phyloP scores from a whole-genome alignment of 768 basidiomycete species.

The Serendipita vermifera region DNA sequence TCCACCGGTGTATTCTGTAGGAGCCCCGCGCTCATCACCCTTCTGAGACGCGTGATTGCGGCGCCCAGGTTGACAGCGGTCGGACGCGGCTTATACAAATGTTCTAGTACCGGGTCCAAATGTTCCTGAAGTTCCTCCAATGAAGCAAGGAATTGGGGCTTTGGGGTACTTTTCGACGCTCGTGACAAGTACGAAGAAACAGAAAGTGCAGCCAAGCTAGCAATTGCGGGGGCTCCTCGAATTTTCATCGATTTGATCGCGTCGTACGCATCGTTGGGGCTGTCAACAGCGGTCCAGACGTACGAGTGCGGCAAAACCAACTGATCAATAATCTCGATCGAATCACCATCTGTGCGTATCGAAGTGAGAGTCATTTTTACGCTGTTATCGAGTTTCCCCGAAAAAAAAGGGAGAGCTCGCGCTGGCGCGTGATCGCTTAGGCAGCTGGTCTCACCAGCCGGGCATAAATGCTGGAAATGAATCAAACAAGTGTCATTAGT shows the following conservation, averaged over 20 bases:
- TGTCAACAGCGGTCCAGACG: slow-evolving; percentile 50
- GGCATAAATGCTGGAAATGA: too few relatives aligned
- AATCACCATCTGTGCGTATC: slow-evolving; percentile 33
- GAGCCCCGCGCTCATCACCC: slow-evolving; percentile 29
- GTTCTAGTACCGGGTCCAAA: slow-evolving; percentile 48
- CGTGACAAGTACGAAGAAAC: slow-evolving; percentile 51
- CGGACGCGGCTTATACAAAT: slow-evolving; percentile 77
- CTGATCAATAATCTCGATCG: slow-evolving; percentile 84
- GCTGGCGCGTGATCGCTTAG: too few relatives aligned
- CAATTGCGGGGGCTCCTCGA: slow-evolving; percentile 91
- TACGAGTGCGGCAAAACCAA: slow-evolving; percentile 67
- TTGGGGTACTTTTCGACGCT: slow-evolving; percentile 33
- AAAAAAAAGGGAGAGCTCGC: too few relatives aligned
- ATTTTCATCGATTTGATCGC: slow-evolving; percentile 97
- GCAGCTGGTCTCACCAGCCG: too few relatives aligned
- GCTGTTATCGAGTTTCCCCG: too few relatives aligned
- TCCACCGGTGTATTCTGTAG: slow-evolving; percentile 32
- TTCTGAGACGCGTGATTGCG: slow-evolving; percentile 59
- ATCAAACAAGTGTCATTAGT: too few relatives aligned
- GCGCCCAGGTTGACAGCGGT: slow-evolving; percentile 93
- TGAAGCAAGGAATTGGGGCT: slow-evolving; percentile 45
- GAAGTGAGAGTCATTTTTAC: slow-evolving; percentile 23
- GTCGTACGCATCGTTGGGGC: slow-evolving; percentile 73
- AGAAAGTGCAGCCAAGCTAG: slow-evolving; percentile 75
- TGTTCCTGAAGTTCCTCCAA: slow-evolving; percentile 38